Conservation (phyloP, 2,329 filamentous ascomycete genomes). For the Fusarium chuoi region DNA sequence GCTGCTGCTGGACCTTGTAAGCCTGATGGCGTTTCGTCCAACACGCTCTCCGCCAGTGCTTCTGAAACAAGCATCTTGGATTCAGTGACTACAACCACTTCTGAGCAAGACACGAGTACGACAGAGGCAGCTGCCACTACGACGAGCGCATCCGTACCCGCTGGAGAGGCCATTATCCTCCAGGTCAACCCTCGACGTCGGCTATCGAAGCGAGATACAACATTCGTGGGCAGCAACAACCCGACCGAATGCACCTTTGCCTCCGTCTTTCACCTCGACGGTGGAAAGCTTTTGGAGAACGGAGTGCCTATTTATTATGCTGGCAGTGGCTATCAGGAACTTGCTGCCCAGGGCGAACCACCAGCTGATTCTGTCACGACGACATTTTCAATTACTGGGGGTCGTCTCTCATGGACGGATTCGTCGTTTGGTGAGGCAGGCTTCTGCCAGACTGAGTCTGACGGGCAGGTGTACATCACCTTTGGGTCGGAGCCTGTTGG, state of each 20-base stretch:
- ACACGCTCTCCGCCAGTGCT: neutral
- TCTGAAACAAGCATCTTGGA: neutral
- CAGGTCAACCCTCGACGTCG: neutral
- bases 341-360: neutral
- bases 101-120: neutral
- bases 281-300: neutral
- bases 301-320: neutral
- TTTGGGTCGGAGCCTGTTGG: neutral
- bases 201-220: neutral
- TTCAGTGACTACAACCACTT: neutral
- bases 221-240: neutral
- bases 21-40: neutral
- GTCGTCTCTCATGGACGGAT: neutral
- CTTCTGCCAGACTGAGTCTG: neutral
- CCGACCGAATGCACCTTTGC: neutral
- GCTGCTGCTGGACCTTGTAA: slow-evolving; percentile 1
- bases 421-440: neutral
- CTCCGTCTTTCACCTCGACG: neutral
- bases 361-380: neutral
- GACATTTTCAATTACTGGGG: neutral
- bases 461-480: slow-evolving; percentile 9
- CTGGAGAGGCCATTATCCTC: neutral
- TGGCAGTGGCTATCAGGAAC: neutral
- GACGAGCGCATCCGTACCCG: neutral
- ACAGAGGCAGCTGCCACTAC: neutral